Percentiles rank a stretch among this genome's conserved stretches.
Evolutionary conservation across 257 asterid genomes (phyloP).

Genomic region (Nicotiana tomentosiformis): DNA sequence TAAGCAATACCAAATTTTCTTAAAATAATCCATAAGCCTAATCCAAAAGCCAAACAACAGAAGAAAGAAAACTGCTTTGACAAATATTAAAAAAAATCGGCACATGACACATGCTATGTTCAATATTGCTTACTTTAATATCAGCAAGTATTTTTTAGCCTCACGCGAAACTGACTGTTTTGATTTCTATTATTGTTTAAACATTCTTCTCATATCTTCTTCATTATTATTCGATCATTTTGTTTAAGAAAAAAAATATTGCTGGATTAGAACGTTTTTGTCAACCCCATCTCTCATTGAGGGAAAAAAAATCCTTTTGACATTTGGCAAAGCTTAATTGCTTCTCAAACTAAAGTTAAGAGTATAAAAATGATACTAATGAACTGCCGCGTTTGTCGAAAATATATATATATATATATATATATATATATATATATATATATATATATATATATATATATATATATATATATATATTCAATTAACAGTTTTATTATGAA

Average conservation of each 20-base stretch:
- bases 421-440: too few relatives aligned
- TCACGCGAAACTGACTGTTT: not conserved
- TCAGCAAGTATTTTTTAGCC: not conserved
- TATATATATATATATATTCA: too few relatives aligned
- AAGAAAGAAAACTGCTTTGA: not conserved
- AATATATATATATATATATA: too few relatives aligned
- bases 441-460: too few relatives aligned
- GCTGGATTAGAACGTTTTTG: too few relatives aligned
- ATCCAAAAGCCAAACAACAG: not conserved
- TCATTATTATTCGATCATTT: too few relatives aligned
- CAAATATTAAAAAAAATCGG: not conserved
- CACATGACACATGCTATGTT: not conserved
- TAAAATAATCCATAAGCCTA: not conserved
- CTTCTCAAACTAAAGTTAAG: not conserved
- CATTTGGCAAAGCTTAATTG: too few relatives aligned
- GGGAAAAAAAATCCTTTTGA: too few relatives aligned
- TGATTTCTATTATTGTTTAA: not conserved
- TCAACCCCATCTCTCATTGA: too few relatives aligned
- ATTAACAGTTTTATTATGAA: not conserved
- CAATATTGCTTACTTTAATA: not conserved
- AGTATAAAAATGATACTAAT: not conserved
- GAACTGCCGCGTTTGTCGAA: too few relatives aligned
- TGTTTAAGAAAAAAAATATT: too few relatives aligned
- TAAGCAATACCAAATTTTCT: not conserved
- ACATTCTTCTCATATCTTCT: too few relatives aligned